Evolutionary conservation across 2,329 filamentous ascomycete genomes (phyloP).

Genomic region (Orbilia quercus): DNA sequence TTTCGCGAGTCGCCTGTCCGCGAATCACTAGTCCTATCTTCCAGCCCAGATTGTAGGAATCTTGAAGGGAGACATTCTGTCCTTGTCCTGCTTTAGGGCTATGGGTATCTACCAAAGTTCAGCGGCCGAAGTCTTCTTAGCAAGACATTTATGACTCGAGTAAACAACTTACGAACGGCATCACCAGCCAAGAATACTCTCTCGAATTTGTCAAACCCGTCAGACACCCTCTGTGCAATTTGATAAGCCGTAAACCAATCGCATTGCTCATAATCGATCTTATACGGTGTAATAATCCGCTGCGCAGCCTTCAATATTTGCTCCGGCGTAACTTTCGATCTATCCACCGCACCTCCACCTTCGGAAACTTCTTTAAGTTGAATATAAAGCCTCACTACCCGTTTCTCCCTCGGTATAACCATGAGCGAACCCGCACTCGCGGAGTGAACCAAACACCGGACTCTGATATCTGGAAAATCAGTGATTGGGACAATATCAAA

Average conservation of each 20-base stretch:
- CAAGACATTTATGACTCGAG: no score
- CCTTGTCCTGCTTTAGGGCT: conserved; percentile 75
- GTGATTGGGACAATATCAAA: conserved; percentile 68
- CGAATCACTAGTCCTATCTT: conserved; percentile 92
- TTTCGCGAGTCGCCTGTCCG: conserved; percentile 78
- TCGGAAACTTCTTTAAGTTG: conserved; percentile 69
- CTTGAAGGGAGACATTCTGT: conserved; percentile 79
- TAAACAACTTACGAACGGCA: conserved; percentile 68
- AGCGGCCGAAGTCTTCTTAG: not conserved
- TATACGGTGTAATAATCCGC: conserved; percentile 75
- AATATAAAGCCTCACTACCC: conserved; percentile 73
- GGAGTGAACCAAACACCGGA: conserved; percentile 66
- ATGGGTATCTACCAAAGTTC: conserved; percentile 63
- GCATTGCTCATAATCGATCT: conserved; percentile 72
- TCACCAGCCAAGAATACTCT: conserved; percentile 78
- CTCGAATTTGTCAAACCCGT: conserved; percentile 67
- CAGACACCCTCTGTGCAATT: conserved; percentile 74
- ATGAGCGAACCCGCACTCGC: conserved; percentile 70
- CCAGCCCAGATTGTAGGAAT: conserved; percentile 91
- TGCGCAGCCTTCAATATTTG: conserved; percentile 73
- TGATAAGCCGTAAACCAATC: conserved; percentile 77
- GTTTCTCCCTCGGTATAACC: conserved; percentile 74
- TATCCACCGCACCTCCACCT: conserved; percentile 67
- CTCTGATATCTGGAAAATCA: conserved; percentile 66
- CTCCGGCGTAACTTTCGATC: conserved; percentile 73